Evolutionary conservation across 345 rosid species (phyloP).

Genomic region (Camelina neglecta): DNA sequence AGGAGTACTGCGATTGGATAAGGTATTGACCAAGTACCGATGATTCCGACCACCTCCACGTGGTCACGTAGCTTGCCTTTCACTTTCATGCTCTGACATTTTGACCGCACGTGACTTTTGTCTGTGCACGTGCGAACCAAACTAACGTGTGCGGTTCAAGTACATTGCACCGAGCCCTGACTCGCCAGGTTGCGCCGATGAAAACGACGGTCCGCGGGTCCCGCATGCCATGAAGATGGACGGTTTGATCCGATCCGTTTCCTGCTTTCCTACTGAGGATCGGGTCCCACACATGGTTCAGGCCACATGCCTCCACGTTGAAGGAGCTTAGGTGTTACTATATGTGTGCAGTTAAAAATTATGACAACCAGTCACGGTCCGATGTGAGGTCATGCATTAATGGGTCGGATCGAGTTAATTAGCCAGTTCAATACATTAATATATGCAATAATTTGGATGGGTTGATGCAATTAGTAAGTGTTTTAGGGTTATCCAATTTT

Average conservation of each 20-base stretch:
- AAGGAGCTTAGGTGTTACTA: constrained; percentile 38
- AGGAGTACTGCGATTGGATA: constrained; percentile 44
- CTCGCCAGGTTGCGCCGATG: constrained; percentile 44
- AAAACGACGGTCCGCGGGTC: constrained; percentile 36
- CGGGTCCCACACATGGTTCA: constrained; percentile 26
- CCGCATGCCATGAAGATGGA: constrained; percentile 35
- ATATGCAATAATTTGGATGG: constrained; percentile 17
- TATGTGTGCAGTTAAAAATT: constrained; percentile 36
- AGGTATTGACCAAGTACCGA: constrained; percentile 65
- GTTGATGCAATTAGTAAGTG: constrained; percentile 12
- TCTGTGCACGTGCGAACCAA: constrained; percentile 45
- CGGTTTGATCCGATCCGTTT: constrained; percentile 35
- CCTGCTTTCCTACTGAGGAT: not conserved
- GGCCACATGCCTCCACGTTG: constrained; percentile 47
- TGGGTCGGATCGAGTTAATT: constrained; percentile 42
- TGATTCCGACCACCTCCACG: constrained; percentile 63
- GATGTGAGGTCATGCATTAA: constrained; percentile 41
- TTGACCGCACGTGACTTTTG: constrained; percentile 64
- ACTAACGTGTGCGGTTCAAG: constrained; percentile 36
- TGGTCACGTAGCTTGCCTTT: constrained; percentile 53
- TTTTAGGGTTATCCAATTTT: not conserved
- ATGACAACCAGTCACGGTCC: constrained; percentile 41
- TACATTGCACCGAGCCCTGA: constrained; percentile 48
- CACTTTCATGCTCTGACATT: constrained; percentile 47
- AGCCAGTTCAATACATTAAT: constrained; percentile 25